phyloP scores from a whole-genome alignment of 495 filamentous ascomycete species.

The Penicillium pancosmium region DNA sequence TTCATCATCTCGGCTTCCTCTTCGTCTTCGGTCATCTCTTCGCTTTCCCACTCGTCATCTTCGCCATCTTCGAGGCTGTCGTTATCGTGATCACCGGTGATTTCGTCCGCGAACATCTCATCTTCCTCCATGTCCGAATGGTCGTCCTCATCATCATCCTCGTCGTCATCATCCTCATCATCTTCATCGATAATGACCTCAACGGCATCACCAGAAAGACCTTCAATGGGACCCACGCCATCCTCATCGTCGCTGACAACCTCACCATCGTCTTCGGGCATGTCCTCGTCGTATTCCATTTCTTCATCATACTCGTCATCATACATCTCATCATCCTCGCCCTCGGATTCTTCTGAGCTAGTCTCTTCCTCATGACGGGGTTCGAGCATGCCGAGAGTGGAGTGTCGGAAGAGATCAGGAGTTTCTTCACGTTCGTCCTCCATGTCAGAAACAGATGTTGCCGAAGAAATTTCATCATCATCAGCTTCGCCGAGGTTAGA shows the following conservation, averaged over 20 bases:
- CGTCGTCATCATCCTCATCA: constrained; percentile 62
- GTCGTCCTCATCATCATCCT: constrained; percentile 69
- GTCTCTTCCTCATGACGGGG: constrained; percentile 77
- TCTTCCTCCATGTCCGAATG: constrained; percentile 60
- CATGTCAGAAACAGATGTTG: constrained; percentile 85
- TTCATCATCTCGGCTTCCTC: constrained; percentile 58
- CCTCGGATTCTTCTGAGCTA: constrained; percentile 63
- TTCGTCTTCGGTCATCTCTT: constrained; percentile 57
- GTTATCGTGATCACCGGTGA: constrained; percentile 65
- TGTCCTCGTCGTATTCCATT: constrained; percentile 85
- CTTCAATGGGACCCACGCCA: constrained; percentile 83
- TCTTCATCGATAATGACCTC: constrained; percentile 84
- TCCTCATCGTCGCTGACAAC: constrained; percentile 87
- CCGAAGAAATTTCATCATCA: constrained; percentile 87
- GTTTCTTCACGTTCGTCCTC: constrained; percentile 94
- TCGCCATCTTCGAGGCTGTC: constrained; percentile 60
- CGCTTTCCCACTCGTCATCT: constrained; percentile 64
- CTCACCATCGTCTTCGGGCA: constrained; percentile 77
- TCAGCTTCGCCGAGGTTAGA: constrained; percentile 67
- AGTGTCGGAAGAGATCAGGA: constrained; percentile 95
- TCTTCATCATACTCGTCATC: constrained; percentile 86
- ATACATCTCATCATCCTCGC: constrained; percentile 82
- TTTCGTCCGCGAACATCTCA: constrained; percentile 55
- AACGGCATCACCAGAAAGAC: constrained; percentile 77
- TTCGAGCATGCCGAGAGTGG: constrained; percentile 92